Conservation (phyloP, 192 early-diverging fungal species). For the Coemansia sp. region DNA sequence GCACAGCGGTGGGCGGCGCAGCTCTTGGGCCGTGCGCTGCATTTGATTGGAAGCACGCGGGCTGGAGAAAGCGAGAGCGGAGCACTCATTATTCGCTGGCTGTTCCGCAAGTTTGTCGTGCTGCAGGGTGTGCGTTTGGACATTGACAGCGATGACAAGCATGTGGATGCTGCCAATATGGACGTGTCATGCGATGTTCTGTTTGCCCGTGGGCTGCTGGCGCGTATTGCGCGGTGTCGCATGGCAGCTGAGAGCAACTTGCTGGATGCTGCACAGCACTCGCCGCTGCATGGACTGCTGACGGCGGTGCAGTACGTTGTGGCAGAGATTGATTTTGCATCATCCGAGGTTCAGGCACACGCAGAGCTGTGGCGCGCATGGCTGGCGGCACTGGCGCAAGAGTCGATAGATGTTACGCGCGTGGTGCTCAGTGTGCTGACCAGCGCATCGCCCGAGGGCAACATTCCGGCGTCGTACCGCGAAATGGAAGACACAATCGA, state of each 20-base stretch:
- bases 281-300: constrained; percentile 62
- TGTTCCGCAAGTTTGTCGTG: constrained; percentile 78
- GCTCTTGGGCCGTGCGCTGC: constrained; percentile 63
- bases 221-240: constrained; percentile 18
- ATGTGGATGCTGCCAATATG: neutral
- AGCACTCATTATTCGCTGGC: constrained; percentile 72
- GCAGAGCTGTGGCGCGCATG: constrained; percentile 55
- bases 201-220: constrained; percentile 33
- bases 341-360: constrained; percentile 46
- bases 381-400: constrained; percentile 46
- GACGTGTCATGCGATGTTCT: neutral
- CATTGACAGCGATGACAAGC: neutral
- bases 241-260: constrained; percentile 51
- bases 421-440: constrained; percentile 71
- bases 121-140: constrained; percentile 34
- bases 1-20: constrained; percentile 42
- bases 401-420: constrained; percentile 59
- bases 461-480: constrained; percentile 76
- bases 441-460: constrained; percentile 85
- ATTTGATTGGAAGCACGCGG: constrained; percentile 63
- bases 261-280: constrained; percentile 50
- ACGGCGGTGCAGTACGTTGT: constrained; percentile 62
- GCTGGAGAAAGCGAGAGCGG: constrained; percentile 83
- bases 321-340: constrained; percentile 60
- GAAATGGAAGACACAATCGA: constrained; percentile 61